Evolutionary conservation across 495 filamentous ascomycete genomes (phyloP), one percentile per base, ranked within the genome.

Genomic region (Podospora fimiseda): DNA sequence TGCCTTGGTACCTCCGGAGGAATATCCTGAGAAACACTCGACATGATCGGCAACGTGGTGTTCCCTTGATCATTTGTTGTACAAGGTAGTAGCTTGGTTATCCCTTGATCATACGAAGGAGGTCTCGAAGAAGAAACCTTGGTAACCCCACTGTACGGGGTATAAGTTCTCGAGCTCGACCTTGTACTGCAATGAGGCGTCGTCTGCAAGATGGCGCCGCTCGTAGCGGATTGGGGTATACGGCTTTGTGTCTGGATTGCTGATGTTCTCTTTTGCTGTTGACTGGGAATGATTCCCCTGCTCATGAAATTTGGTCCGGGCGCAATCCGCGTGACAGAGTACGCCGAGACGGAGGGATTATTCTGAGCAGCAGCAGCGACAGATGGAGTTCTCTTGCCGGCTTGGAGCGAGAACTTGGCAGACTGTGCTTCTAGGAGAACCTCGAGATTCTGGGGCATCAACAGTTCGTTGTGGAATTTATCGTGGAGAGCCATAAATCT

Each of bases 401-500:
- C 36, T 58, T 62, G 3, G 52, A 64, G 9, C 20, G 48, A 21
- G 45, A 42, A 16, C 50, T 48, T 0, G 52, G 27, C 27, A 11
- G 27, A 41, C 16, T 67, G 61, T 1, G 61, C 62, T 2, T 61
- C 33, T 22, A 66, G 60, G 18, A 74, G 43, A 0, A 49, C 43
- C 9, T 45, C 9, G 13, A 76, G 51, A 18, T 66, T 71, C 20
- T 48, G 43, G 0, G 53, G 51, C 6, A 23, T 22, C 1, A 78
- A 67, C 11, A 72, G 62, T 50, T 80, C 74, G 59, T 65, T 74
- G 38, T 73, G 73, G 57, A 79, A 73, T 0, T 66, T 66, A 63
- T 83, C 79, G 24, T 72, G 70, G n/a, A 83, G 62, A 1, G 77
- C 66, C 21, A 70, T 59, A 57, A 81, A 79, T 7, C 81, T 78